Evolutionary conservation across 2,329 filamentous ascomycete species (phyloP).

Genomic region (Fusarium hainanense): DNA sequence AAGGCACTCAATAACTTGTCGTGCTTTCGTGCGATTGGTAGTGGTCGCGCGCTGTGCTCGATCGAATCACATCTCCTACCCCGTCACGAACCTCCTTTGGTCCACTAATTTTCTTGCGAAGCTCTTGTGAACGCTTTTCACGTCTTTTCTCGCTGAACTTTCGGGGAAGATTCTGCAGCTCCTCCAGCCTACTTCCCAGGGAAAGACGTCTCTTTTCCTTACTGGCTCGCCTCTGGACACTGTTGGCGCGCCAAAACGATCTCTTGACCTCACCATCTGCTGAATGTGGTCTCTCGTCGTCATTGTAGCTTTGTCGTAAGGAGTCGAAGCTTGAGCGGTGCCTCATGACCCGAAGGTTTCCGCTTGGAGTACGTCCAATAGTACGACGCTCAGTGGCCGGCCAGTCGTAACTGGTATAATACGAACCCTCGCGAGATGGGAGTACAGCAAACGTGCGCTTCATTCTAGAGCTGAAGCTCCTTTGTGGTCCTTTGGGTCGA

Average conservation of each 20-base stretch:
- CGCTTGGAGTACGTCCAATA: slow-evolving; percentile 68
- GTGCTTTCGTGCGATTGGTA: slow-evolving; percentile 19
- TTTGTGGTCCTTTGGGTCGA: slow-evolving; percentile 57
- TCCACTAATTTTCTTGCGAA: slow-evolving; percentile 69
- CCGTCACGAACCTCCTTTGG: slow-evolving; percentile 69
- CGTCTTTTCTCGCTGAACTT: slow-evolving; percentile 68
- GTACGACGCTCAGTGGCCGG: slow-evolving; percentile 64
- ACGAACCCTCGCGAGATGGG: slow-evolving; percentile 57
- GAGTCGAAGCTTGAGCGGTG: slow-evolving; percentile 62
- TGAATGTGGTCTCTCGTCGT: slow-evolving; percentile 52
- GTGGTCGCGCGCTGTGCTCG: slow-evolving; percentile 46
- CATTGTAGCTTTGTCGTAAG: slow-evolving; percentile 44
- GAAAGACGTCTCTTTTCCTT: slow-evolving; percentile 50
- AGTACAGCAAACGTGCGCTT: slow-evolving; percentile 71
- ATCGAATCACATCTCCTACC: slow-evolving; percentile 66
- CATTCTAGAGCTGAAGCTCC: slow-evolving; percentile 64
- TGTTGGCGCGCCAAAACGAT: slow-evolving; percentile 50
- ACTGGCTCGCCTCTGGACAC: slow-evolving; percentile 41
- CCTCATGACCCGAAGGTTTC: slow-evolving; percentile 69
- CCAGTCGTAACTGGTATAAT: slow-evolving; percentile 47
- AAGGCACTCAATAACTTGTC: slow-evolving; percentile 5
- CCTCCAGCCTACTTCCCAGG: slow-evolving; percentile 62
- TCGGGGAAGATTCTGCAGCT: slow-evolving; percentile 64
- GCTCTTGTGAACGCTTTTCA: slow-evolving; percentile 67
- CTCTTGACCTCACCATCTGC: slow-evolving; percentile 41